Base-by-base conservation (phyloP, 2,329 filamentous ascomycete species). In the Leptographium galeiforme region DNA sequence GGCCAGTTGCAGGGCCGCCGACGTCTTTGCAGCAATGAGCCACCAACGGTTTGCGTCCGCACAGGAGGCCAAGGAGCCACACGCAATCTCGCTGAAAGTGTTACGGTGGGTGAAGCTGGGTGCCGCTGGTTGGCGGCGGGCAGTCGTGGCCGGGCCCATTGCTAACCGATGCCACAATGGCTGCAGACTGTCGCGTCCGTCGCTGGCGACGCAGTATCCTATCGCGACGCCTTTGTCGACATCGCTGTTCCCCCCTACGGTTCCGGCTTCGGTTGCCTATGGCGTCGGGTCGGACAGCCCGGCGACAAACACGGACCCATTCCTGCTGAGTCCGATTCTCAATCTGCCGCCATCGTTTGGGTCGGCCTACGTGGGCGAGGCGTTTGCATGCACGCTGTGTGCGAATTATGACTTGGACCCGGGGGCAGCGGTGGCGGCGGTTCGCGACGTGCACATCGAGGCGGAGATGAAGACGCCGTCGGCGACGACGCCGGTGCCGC, bases 401-500 rank as follows among this genome's bases (percentile, higher is more conserved):
- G 90, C 87, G n/a, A 96, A 95, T 72, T 91, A 96, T 66, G 91
- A 97, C 70, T 56, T 11, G 63, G 61, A 57, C 64, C 18, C 0
- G 41, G 58, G 6, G 57, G 41, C 48, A 44, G 36, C 54, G 58
- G 63, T 60, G 51, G 77, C 74, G 58, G 73, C 73, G 52, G 82
- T 95, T 43, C 84, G 81, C 57, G 86, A 86, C 54, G 85, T 96
- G 51, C 79, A 82, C 53, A 88, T 97, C 61, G 80, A 87, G 53
- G 93, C 90, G 0, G 90, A 96, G 69, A 94, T 98, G 84, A 94
- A 97, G 71, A 95, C 90, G 0, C 91, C 93, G 8, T 72, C 73
- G n/a, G 69, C 71, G 2, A 65, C 68, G 1, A 62, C 68, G 0
- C 82, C 53, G 2, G 54, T 56, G 30, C 81, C 82, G 36, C 75